phyloP scores from a whole-genome alignment of 139 green algal species.

The Dunaliella primolecta region DNA sequence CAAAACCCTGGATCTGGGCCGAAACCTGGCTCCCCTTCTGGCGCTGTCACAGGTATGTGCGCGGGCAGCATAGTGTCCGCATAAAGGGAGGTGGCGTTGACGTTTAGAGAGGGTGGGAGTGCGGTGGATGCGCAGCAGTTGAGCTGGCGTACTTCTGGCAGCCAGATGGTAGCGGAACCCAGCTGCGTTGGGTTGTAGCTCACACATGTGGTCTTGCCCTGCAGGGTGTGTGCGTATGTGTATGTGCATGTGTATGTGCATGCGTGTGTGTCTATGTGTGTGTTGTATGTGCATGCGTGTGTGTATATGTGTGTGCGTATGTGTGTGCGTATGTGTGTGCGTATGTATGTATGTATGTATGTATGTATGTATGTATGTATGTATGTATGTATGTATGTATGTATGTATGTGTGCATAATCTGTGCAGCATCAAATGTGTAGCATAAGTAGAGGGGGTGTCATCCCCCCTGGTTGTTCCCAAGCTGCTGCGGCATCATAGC shows the following conservation, averaged over 20 bases:
- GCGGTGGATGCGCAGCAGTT: not conserved
- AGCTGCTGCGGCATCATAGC: no score
- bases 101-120: constrained; percentile 60
- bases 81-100: constrained; percentile 37
- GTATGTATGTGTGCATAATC: not conserved
- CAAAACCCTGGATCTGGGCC: no score
- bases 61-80: no score
- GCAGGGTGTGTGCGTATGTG: not conserved
- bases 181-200: no score
- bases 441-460: no score
- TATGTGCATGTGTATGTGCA: not conserved
- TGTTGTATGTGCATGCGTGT: no score
- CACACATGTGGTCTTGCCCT: not conserved
- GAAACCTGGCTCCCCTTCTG: no score
- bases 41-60: no score
- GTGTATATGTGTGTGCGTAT: not conserved
- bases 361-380: not conserved
- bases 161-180: not conserved
- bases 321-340: not conserved
- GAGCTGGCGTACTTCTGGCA: not conserved
- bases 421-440: no score
- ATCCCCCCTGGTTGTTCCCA: no score
- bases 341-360: not conserved
- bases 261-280: not conserved
- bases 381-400: not conserved